A percentile compares a stretch with the other conserved stretches of the same genome.
Evolutionary conservation across 345 rosid genomes (phyloP).

Genomic region (Hibiscus syriacus): DNA sequence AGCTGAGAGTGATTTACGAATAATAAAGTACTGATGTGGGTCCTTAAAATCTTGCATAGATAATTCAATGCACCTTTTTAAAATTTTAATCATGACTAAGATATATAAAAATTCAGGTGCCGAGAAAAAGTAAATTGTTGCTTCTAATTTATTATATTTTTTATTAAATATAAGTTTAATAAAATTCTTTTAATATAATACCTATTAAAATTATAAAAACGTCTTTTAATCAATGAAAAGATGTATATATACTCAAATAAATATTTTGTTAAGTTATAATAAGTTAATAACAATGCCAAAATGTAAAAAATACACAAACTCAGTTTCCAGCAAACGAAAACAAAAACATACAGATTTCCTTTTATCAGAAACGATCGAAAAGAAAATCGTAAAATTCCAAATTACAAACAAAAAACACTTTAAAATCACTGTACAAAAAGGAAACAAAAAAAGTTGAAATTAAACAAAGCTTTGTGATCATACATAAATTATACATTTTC

Average conservation of each 20-base stretch:
- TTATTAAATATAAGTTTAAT: too few species aligned
- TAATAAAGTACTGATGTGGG: neutral
- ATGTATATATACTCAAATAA: too few species aligned
- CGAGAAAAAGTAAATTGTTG: neutral
- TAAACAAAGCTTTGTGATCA: neutral
- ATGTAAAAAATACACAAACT: too few species aligned
- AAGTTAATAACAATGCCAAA: too few species aligned
- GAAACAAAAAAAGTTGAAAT: neutral
- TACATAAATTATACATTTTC: too few species aligned
- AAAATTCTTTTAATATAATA: too few species aligned
- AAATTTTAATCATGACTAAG: too few species aligned
- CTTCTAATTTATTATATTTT: too few species aligned
- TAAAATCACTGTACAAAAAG: neutral
- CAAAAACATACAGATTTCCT: neutral
- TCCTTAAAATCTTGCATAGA: neutral
- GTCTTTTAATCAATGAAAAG: too few species aligned
- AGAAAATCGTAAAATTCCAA: neutral
- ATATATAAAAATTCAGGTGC: neutral
- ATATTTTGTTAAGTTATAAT: too few species aligned
- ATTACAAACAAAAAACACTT: neutral
- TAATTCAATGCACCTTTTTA: neutral
- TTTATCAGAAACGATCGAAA: neutral
- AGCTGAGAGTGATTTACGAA: neutral
- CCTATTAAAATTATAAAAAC: neutral
- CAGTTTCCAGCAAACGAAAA: slow-evolving; percentile 1